Evolutionary conservation across 345 rosid genomes (phyloP).

Genomic region (Eutrema heterophyllum): DNA sequence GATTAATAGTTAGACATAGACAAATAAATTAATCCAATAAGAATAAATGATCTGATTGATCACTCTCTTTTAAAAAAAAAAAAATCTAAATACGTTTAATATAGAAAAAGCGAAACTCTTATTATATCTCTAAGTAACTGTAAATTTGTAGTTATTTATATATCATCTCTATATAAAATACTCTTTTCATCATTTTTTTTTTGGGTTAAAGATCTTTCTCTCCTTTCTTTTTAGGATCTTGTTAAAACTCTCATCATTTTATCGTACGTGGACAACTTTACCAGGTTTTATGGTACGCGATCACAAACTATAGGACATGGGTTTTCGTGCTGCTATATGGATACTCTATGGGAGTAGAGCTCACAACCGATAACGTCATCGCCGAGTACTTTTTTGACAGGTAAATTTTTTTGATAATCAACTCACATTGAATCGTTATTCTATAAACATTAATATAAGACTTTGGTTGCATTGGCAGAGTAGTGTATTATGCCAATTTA

Average conservation of each 20-base stretch:
- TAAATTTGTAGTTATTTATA: background rate
- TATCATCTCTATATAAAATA: background rate
- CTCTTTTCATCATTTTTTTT: background rate
- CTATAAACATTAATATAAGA: too few species aligned
- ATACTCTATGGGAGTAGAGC: constrained; percentile 85
- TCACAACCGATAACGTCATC: constrained; percentile 71
- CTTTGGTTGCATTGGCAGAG: background rate
- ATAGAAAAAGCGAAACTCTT: background rate
- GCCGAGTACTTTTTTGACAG: constrained; percentile 85
- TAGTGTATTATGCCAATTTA: background rate
- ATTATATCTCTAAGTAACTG: background rate
- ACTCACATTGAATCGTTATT: background rate
- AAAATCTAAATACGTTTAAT: background rate
- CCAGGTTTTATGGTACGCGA: constrained; percentile 80
- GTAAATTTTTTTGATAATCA: background rate
- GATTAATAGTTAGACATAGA: background rate
- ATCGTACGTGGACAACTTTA: background rate
- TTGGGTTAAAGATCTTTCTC: background rate
- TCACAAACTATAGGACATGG: constrained; percentile 89
- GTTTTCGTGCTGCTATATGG: constrained; percentile 82
- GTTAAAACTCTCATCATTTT: background rate
- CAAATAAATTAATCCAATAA: background rate
- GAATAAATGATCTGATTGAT: background rate
- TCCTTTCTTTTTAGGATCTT: background rate
- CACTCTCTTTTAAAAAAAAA: background rate